Evolutionary conservation across 345 rosid species (phyloP).

Genomic region (Ceriops tagal): DNA sequence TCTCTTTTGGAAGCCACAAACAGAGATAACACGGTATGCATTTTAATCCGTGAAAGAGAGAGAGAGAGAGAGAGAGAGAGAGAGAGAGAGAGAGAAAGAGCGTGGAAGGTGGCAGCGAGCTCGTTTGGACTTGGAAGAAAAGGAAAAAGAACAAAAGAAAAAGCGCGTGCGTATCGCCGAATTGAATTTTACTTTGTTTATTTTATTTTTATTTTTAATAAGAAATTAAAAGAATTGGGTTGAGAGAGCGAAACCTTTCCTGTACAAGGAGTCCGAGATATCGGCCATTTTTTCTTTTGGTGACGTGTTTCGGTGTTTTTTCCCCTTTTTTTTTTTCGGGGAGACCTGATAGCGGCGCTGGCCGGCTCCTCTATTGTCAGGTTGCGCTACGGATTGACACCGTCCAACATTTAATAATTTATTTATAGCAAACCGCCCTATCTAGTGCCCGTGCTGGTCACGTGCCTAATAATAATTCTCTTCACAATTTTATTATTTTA

Average conservation of each 20-base stretch:
- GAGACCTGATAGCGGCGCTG: background rate
- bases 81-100: no score
- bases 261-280: background rate
- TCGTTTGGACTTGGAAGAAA: background rate
- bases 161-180: slow-evolving; percentile 28
- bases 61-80: no score
- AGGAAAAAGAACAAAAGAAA: slow-evolving; percentile 17
- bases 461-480: slow-evolving; percentile 10
- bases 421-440: slow-evolving; percentile 35
- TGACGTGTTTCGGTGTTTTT: background rate
- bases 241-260: background rate
- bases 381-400: slow-evolving; percentile 11
- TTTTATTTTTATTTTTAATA: background rate
- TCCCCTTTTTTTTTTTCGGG: background rate
- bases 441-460: slow-evolving; percentile 20
- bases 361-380: slow-evolving; percentile 14
- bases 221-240: background rate
- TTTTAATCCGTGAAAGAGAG: no score
- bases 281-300: background rate
- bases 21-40: no score
- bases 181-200: no score
- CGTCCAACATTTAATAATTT: background rate
- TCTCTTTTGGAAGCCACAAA: no score
- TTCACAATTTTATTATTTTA: background rate
- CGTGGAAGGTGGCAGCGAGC: no score